Base-by-base conservation (phyloP, 345 rosid species). In the Pistacia integerrima region DNA sequence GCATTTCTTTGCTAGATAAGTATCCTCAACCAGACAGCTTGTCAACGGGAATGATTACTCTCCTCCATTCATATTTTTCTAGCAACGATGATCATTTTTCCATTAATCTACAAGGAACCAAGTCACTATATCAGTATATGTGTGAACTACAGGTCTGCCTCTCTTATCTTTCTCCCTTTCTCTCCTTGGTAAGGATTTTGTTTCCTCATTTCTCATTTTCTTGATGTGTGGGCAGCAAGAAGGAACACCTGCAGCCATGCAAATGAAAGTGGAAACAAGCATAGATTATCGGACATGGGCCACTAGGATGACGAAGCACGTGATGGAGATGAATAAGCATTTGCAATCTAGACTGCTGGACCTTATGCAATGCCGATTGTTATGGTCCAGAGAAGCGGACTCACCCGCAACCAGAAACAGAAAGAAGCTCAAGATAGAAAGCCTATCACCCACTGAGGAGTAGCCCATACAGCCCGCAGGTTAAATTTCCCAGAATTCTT, bases 291-390 rank as follows among this genome's bases (percentile, higher is more conserved):
- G 82, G 65, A 73, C 65, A 52, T 83, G 84, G 89, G 89, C 84
- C 0, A 65, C 74, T 28, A 75, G 70, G 61, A 86, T 83, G 88
- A 70, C 88, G 12, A 88, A 76, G 70, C 89, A 86, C 73, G 83
- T 88, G 11, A 78, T 86, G 84, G 88, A 83, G 70, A 86, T 88
- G 77, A 88, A 77, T 69, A 78, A 78, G 72, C 82, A 78, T 76
- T 76, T 86, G 79, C 87, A 88, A 48, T 74, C 78, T 52, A 84
- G 82, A 52, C 71, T 88, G 79, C 81, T 86, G 8, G 87, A 86
- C 78, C 41, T 84, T 76, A 81, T 81, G 84, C 84, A 83, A 69
- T 69, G 22, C 25, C 83, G 89, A 14, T 49, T 88, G 14, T 14
- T 74, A 36, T 7, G 71, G 67, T 51, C 69, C n/a, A 9, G 25